Conservation (phyloP, 306 rosid species). For the Quercus dentata region DNA sequence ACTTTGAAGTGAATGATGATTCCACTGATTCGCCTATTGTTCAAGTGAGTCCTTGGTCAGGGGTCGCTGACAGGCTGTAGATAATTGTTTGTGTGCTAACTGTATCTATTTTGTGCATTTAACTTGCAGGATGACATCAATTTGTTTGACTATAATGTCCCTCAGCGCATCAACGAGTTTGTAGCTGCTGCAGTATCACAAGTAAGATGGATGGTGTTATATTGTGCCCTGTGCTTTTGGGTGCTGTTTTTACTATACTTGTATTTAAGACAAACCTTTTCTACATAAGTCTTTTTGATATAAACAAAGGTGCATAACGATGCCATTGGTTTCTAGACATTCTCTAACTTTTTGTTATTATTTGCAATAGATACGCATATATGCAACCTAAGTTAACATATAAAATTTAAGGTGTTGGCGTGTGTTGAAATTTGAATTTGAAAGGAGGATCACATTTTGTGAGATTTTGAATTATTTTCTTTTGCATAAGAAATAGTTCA, state of each 20-base stretch:
- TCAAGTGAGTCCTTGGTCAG: constrained; percentile 26
- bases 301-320: too few species aligned
- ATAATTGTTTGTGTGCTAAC: too few species aligned
- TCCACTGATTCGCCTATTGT: constrained; percentile 32
- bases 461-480: background rate
- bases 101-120: constrained; percentile 1
- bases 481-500: background rate
- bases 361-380: background rate
- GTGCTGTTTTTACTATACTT: background rate
- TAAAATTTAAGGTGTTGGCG: background rate
- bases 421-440: background rate
- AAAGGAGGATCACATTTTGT: background rate
- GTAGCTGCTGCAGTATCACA: constrained; percentile 55
- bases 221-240: background rate
- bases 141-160: constrained; percentile 55
- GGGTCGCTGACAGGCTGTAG: too few species aligned
- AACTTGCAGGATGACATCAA: constrained; percentile 38
- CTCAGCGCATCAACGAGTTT: constrained; percentile 47
- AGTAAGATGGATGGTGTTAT: constrained; percentile 23
- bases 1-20: constrained; percentile 53
- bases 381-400: background rate
- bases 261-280: background rate
- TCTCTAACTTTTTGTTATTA: background rate
- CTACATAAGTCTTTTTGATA: background rate
- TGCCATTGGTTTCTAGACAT: background rate